phyloP scores from a whole-genome alignment of 2,329 filamentous ascomycete species.

The Calonectria pseudoreteaudii region DNA sequence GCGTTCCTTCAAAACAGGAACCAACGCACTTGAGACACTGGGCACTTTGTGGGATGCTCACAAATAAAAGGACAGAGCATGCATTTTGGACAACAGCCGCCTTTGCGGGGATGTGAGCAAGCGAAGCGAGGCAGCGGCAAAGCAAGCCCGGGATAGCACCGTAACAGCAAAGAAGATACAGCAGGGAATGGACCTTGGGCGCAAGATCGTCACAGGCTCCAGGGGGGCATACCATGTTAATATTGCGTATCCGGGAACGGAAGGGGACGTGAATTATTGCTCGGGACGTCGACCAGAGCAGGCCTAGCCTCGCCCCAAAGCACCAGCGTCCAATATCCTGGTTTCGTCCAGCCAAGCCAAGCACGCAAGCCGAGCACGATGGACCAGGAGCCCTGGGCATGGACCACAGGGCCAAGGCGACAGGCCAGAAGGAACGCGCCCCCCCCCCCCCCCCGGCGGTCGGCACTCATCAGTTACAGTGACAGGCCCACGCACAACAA shows the following conservation, averaged over 20 bases:
- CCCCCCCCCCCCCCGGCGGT: constrained; percentile 28
- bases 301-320: not conserved
- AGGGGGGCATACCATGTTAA: constrained; percentile 37
- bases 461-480: constrained; percentile 37
- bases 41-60: constrained; percentile 3
- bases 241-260: constrained; percentile 27
- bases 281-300: constrained; percentile 2
- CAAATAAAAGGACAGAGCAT: constrained; percentile 4
- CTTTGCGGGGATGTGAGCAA: constrained; percentile 4
- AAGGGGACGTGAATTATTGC: not conserved
- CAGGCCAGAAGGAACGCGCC: constrained; percentile 29
- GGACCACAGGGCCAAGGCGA: constrained; percentile 15
- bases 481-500: constrained; percentile 26
- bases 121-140: not conserved
- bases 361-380: constrained; percentile 6
- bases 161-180: constrained; percentile 1
- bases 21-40: not conserved
- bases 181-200: constrained; percentile 11
- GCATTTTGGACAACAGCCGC: constrained; percentile 21
- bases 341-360: constrained; percentile 11
- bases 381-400: not conserved
- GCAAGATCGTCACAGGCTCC: constrained; percentile 30
- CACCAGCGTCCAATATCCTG: constrained; percentile 4
- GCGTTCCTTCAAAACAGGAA: not conserved
- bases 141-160: not conserved